A percentile compares a stretch with the other conserved stretches of the same genome.
Evolutionary conservation across 306 rosid species (phyloP).

Genomic region (Corylus heterophylla): DNA sequence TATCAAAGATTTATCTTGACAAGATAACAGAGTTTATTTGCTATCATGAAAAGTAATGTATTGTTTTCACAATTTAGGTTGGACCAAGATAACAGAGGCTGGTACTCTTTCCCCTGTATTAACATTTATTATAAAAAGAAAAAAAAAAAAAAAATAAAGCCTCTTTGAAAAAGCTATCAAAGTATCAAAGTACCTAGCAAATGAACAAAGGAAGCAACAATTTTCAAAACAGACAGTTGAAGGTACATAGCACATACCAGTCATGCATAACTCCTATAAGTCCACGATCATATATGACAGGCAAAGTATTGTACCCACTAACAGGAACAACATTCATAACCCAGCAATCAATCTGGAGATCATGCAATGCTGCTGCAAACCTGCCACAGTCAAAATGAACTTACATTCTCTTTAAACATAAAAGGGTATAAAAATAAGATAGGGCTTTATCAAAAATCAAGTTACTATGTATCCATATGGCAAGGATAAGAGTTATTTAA

Average conservation of each 20-base stretch:
- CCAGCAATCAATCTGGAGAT: slow-evolving; percentile 65
- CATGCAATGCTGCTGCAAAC: slow-evolving; percentile 78
- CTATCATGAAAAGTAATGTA: too few relatives aligned
- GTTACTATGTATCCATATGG: background rate
- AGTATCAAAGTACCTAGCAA: slow-evolving; percentile 11
- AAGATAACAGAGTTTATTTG: background rate
- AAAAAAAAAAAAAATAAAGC: background rate
- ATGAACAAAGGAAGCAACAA: slow-evolving; percentile 4
- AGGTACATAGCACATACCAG: slow-evolving; percentile 56
- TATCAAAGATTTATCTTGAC: background rate
- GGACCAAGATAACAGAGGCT: background rate
- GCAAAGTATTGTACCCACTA: slow-evolving; percentile 74
- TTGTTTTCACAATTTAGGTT: background rate
- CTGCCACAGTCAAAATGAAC: slow-evolving; percentile 47
- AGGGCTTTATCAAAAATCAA: slow-evolving; percentile 6
- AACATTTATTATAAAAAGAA: background rate
- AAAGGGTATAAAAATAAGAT: slow-evolving; percentile 14
- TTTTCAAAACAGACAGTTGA: slow-evolving; percentile 6
- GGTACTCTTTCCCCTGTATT: background rate
- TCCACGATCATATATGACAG: slow-evolving; percentile 86
- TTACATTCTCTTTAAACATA: slow-evolving; percentile 1
- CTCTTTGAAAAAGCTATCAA: background rate
- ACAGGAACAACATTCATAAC: slow-evolving; percentile 88
- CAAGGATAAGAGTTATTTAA: slow-evolving; percentile 8
- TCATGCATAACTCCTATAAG: slow-evolving; percentile 86